Evolutionary conservation across 176 grass and related monocot genomes (phyloP).

Genomic region (Musa acuminata): DNA sequence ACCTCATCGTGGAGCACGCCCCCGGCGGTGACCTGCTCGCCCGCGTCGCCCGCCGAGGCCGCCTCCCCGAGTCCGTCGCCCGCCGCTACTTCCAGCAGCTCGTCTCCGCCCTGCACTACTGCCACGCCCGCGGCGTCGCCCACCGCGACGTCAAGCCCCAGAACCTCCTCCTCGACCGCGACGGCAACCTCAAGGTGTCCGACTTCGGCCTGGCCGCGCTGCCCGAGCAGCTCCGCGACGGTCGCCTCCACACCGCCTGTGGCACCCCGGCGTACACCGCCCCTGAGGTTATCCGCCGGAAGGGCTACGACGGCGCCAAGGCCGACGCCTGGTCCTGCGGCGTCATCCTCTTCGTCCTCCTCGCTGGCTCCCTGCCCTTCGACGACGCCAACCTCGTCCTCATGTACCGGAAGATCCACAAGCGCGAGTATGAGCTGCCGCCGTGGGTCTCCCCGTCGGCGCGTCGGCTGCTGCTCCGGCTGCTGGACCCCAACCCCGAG

Average conservation of each 20-base stretch:
- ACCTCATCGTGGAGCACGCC: constrained; percentile 65
- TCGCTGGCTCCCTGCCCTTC: constrained; percentile 51
- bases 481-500: constrained; percentile 70
- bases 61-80: constrained; percentile 32
- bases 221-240: constrained; percentile 33
- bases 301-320: constrained; percentile 66
- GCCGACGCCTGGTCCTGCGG: constrained; percentile 89
- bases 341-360: constrained; percentile 77
- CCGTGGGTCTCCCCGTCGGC: constrained; percentile 43
- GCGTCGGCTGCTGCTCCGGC: constrained; percentile 37
- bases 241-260: constrained; percentile 50
- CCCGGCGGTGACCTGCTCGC: constrained; percentile 43
- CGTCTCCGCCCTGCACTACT: constrained; percentile 41
- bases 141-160: constrained; percentile 80
- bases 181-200: constrained; percentile 51
- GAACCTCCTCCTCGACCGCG: constrained; percentile 53
- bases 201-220: constrained; percentile 73
- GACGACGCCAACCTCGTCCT: constrained; percentile 54
- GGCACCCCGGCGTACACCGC: constrained; percentile 68
- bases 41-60: constrained; percentile 30
- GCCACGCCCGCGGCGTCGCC: constrained; percentile 57
- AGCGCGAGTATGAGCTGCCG: constrained; percentile 50
- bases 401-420: constrained; percentile 49
- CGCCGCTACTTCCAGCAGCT: constrained; percentile 59
- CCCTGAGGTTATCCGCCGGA: constrained; percentile 55